Percentiles rank a stretch among this genome's conserved stretches.
Conservation (phyloP, 495 filamentous ascomycete genomes). For the Parachaetomium inaequale region DNA sequence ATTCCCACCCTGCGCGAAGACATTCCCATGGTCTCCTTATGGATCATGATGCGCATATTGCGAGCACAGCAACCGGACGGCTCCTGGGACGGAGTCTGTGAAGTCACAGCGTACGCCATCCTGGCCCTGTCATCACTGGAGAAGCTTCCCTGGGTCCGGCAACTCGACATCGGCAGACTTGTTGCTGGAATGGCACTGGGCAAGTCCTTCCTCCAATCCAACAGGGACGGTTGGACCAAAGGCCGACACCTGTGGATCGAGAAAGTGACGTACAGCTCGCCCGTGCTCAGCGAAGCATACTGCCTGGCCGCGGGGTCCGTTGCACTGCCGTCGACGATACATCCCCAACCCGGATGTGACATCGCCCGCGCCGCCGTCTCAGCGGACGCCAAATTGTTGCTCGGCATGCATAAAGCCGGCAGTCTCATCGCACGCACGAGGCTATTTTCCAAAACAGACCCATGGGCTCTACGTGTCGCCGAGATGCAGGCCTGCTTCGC, state of each 20-base stretch:
- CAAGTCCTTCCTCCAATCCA: background rate
- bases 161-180: background rate
- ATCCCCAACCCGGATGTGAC: background rate
- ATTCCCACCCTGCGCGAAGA: background rate
- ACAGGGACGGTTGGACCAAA: background rate
- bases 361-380: background rate
- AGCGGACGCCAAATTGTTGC: background rate
- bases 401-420: background rate
- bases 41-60: background rate
- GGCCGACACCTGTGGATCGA: background rate
- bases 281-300: background rate
- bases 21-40: background rate
- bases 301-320: background rate
- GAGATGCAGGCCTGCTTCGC: background rate
- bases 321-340: background rate
- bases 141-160: background rate
- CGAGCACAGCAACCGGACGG: background rate
- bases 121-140: background rate
- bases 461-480: background rate
- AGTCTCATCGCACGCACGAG: background rate
- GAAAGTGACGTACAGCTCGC: slow-evolving; percentile 1
- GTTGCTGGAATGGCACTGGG: background rate
- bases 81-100: background rate
- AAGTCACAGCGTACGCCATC: background rate
- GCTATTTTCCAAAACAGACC: background rate